Conservation (phyloP, 2,329 filamentous ascomycete species). For the Verticillium dahliae region DNA sequence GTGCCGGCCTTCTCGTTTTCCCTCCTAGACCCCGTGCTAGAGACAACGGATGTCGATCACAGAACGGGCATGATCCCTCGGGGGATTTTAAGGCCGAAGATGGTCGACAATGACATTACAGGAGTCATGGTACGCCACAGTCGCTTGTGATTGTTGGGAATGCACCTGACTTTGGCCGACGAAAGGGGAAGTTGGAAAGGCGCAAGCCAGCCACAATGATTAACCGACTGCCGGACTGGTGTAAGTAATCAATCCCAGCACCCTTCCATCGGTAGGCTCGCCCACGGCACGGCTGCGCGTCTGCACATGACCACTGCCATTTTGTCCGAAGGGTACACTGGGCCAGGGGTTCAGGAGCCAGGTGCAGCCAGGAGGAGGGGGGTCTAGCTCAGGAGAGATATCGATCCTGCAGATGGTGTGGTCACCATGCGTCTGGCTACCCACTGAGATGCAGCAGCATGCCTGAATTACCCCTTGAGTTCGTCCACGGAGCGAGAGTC, state of each 20-base stretch:
- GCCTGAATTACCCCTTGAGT: background rate
- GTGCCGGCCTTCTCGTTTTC: background rate
- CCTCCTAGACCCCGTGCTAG: background rate
- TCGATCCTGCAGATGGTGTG: background rate
- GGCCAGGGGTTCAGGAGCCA: background rate
- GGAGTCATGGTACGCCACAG: background rate
- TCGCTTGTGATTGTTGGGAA: background rate
- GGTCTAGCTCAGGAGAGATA: background rate
- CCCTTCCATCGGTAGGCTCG: background rate
- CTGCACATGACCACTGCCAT: background rate
- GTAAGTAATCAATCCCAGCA: background rate
- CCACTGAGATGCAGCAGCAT: background rate
- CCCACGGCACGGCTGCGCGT: background rate
- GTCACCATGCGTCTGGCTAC: background rate
- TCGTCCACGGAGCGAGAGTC: background rate
- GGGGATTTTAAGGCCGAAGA: background rate
- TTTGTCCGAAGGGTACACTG: background rate
- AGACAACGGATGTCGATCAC: background rate
- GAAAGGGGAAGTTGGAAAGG: background rate
- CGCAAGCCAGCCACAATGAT: background rate
- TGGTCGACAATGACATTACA: background rate
- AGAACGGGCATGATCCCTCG: background rate
- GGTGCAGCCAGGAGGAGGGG: background rate
- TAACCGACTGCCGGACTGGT: background rate
- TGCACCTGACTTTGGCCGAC: background rate